phyloP scores from a whole-genome alignment of 192 early-diverging fungal species.

The Coemansia sp. region DNA sequence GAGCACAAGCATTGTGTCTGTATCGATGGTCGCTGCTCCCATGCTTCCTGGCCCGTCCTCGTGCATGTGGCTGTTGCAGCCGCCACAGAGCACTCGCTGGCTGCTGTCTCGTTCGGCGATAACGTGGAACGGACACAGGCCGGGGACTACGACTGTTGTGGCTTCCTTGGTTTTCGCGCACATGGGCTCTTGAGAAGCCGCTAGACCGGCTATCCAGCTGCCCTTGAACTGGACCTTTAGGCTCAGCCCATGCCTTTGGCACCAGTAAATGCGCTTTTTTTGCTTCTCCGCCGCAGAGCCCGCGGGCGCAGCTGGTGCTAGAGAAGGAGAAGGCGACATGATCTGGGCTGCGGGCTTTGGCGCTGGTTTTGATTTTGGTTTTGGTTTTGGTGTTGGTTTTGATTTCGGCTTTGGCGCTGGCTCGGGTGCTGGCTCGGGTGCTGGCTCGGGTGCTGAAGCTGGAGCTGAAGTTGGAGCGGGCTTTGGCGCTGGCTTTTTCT shows the following conservation, averaged over 20 bases:
- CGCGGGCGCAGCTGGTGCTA: not conserved
- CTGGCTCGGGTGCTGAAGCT: too few species aligned
- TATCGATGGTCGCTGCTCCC: not conserved
- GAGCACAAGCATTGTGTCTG: not conserved
- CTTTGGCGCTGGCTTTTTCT: too few species aligned
- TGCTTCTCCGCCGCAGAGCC: not conserved
- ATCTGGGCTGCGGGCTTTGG: too few species aligned
- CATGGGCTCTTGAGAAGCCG: too few species aligned
- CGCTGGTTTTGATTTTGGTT: too few species aligned
- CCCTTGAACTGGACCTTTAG: conserved; percentile 8
- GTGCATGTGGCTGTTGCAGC: conserved; percentile 25
- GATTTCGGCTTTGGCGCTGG: conserved; percentile 1
- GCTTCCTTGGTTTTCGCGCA: not conserved
- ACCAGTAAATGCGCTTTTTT: conserved; percentile 16
- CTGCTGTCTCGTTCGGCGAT: not conserved
- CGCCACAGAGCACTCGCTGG: conserved; percentile 9
- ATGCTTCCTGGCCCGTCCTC: not conserved
- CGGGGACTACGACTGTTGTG: conserved; percentile 14
- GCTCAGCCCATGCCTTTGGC: conserved; percentile 12
- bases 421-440: too few species aligned
- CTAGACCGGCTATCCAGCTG: not conserved
- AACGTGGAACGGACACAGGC: conserved; percentile 41
- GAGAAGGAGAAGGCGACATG: too few species aligned
- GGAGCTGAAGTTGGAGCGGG: too few species aligned
- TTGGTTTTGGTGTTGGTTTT: too few species aligned